Conservation (phyloP, 768 basidiomycete species). For the Boletus edulis region DNA sequence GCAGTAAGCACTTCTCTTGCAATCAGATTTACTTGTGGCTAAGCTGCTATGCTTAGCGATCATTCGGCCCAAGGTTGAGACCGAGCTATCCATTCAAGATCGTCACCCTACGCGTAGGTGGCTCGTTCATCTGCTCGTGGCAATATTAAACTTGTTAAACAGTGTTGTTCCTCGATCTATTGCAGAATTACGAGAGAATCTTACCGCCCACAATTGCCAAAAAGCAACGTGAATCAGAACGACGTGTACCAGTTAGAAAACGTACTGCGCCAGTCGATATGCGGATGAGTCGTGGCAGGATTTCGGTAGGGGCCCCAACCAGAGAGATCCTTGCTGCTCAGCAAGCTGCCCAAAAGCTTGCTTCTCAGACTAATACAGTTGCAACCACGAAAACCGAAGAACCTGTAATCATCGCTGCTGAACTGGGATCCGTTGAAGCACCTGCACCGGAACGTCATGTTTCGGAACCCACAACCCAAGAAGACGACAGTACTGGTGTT, state of each 20-base stretch:
- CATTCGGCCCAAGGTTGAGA: conserved; percentile 78
- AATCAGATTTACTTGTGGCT: neutral
- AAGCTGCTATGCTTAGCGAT: conserved; percentile 48
- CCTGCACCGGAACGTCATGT: neutral
- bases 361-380: conserved; percentile 24
- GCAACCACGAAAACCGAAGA: conserved; percentile 17
- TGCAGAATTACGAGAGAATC: conserved; percentile 70
- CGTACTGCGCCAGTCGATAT: conserved; percentile 87
- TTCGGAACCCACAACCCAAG: conserved; percentile 3
- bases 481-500: conserved; percentile 9
- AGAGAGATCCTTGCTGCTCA: conserved; percentile 72
- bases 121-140: neutral
- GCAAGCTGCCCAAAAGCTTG: conserved; percentile 56
- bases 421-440: conserved; percentile 14
- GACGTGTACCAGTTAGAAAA: conserved; percentile 79
- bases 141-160: neutral
- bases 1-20: conserved; percentile 53
- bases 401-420: conserved; percentile 13
- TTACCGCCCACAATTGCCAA: conserved; percentile 79
- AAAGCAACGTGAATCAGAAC: conserved; percentile 86
- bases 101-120: conserved; percentile 75
- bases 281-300: conserved; percentile 76
- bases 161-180: conserved; percentile 85
- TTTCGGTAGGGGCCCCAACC: conserved; percentile 69
- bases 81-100: conserved; percentile 85